Evolutionary conservation across 352 stramenopile genomes (phyloP), one percentile per base, ranked within the genome.

Genomic region (Achlya hypogyna): DNA sequence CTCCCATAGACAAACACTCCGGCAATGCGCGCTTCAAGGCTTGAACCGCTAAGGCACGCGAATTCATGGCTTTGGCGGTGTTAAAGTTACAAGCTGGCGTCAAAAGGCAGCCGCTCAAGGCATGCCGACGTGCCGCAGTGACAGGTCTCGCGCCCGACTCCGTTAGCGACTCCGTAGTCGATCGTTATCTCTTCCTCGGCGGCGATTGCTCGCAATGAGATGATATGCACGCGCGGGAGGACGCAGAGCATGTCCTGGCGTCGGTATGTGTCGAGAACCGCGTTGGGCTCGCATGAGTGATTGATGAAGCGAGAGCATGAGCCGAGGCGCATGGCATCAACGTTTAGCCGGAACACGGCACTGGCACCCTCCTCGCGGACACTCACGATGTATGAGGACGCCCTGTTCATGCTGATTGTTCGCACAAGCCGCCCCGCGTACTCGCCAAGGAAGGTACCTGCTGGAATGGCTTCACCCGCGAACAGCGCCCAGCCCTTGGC

Each of bases 281-380:
- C 32, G 28, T 73, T 83, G 16, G 83, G 74, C 16, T 68, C 70
- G 67, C 83, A 91, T 51, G 78, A 84, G 69, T 91, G 81, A 63
- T 91, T 91, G 63, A 87, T 69, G 16, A 89, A 77, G n/a, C 82
- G 82, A n/a, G 81, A 81, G 47, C 79, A 78, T 74, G 72, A 82
- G 10, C 81, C 79, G n/a, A 54, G 54, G 18, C 23, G 31, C 0
- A 73, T 72, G 8, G 81, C 82, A 49, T 91, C 82, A 1, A 89
- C 78, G 51, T 85, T 91, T 10, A 78, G 88, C 29, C 81, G 74
- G 42, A 87, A 63, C 9, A 76, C 62, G 49, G 64, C 35, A 10
- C 92, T 91, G 5, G 78, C 74, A 47, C 89, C 82, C 72, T 92
- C 91, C 53, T 92, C 83, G 53, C 69, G 35, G 58, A 52, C 71